Conservation (phyloP, 1,284 basidiomycete species). For the Phellopilus nigrolimitatus region DNA sequence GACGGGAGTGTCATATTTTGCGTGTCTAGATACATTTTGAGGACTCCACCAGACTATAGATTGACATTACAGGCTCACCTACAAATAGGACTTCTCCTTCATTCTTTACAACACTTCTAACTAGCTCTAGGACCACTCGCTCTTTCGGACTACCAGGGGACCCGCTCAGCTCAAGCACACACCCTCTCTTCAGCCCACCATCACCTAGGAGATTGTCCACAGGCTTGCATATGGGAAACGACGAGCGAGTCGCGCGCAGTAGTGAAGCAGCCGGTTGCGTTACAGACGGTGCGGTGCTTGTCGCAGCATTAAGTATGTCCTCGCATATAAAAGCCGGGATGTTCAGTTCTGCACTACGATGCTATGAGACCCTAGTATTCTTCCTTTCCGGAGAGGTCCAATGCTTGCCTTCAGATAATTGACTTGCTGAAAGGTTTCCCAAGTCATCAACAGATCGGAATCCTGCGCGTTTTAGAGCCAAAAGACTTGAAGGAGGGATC, state of each 20-base stretch:
- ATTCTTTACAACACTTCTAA: slow-evolving; percentile 40
- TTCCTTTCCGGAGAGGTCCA: slow-evolving; percentile 1
- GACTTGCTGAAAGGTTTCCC: slow-evolving; percentile 33
- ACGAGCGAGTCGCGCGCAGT: slow-evolving; percentile 29
- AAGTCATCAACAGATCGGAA: slow-evolving; percentile 49
- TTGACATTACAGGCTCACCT: slow-evolving; percentile 38
- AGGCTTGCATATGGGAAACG: slow-evolving; percentile 38
- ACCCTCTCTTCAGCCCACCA: slow-evolving; percentile 55
- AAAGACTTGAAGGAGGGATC: slow-evolving; percentile 35
- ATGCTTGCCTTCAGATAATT: slow-evolving; percentile 43
- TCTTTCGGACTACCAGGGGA: slow-evolving; percentile 69
- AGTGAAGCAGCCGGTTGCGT: slow-evolving; percentile 56
- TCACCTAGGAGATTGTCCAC: slow-evolving; percentile 49
- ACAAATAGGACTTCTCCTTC: slow-evolving; percentile 53
- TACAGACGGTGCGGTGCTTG: slow-evolving; percentile 33
- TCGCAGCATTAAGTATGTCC: slow-evolving; percentile 39
- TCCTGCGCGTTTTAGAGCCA: slow-evolving; percentile 42
- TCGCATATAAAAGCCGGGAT: slow-evolving; percentile 40
- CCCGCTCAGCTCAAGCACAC: slow-evolving; percentile 66
- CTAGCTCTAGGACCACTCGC: slow-evolving; percentile 43
- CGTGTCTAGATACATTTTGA: too few species aligned
- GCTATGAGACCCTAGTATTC: neutral
- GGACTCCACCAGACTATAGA: too few species aligned
- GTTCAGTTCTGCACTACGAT: slow-evolving; percentile 39
- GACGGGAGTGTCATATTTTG: slow-evolving; percentile 59